phyloP scores from a whole-genome alignment of 192 early-diverging fungal genomes.

The Entophlyctis luteolus region DNA sequence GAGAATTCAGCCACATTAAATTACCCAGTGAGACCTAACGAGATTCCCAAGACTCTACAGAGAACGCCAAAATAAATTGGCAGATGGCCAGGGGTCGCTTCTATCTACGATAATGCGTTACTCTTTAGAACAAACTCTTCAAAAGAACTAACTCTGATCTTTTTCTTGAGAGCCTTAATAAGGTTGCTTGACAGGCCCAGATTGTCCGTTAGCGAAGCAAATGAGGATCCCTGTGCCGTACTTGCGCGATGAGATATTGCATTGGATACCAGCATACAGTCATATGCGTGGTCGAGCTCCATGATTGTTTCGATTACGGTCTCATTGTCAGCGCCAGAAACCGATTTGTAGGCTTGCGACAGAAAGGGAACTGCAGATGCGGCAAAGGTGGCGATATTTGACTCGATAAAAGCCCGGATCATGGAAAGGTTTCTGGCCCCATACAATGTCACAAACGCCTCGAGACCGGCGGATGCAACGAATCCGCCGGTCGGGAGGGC shows the following conservation, averaged over 20 bases:
- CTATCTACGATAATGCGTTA: not conserved
- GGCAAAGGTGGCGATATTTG: constrained; percentile 1
- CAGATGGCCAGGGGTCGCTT: constrained; percentile 62
- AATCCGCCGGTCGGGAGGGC: constrained; percentile 93
- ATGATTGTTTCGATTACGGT: not conserved
- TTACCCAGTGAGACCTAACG: too few relatives aligned
- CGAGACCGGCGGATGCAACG: constrained; percentile 87
- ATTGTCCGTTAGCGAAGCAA: not conserved
- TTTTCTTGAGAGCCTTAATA: not conserved
- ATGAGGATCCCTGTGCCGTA: constrained; percentile 62
- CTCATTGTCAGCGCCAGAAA: not conserved
- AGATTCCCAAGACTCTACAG: constrained; percentile 44
- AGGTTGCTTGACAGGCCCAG: not conserved
- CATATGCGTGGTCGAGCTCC: constrained; percentile 1
- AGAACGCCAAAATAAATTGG: constrained; percentile 75
- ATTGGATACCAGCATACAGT: constrained; percentile 36
- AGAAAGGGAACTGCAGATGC: constrained; percentile 2
- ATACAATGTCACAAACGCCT: constrained; percentile 70
- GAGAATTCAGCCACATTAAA: too few relatives aligned
- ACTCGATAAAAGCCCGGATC: not conserved
- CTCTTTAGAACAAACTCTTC: not conserved
- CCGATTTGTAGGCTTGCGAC: not conserved
- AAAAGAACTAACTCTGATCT: not conserved
- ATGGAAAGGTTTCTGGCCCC: too few relatives aligned
- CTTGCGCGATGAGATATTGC: constrained; percentile 64